Conservation (phyloP, 2,329 filamentous ascomycete species). For the Nemania sp. region DNA sequence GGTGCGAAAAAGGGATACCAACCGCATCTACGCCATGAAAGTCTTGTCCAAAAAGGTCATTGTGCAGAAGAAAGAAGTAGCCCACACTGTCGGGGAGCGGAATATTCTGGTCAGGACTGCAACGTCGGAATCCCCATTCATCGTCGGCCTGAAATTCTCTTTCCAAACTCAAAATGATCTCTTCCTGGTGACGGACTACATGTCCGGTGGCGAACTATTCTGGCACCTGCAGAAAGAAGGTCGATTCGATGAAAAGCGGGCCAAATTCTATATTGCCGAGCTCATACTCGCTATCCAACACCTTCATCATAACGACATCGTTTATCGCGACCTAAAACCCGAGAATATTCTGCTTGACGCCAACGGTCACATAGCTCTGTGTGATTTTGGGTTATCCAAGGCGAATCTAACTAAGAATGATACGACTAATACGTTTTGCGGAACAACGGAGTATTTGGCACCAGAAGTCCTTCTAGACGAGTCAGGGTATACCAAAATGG, state of each 20-base stretch:
- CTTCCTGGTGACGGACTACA: constrained; percentile 98
- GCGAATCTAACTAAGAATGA: constrained; percentile 96
- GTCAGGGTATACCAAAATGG: constrained; percentile 98
- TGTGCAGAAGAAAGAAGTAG: constrained; percentile 98
- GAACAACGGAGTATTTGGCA: constrained; percentile 95
- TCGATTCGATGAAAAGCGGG: constrained; percentile 88
- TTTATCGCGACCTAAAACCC: constrained; percentile 95
- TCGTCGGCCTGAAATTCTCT: constrained; percentile 96
- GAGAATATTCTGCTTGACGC: constrained; percentile 97
- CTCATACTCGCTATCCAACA: constrained; percentile 94
- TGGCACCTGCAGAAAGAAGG: constrained; percentile 99
- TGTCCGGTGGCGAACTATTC: constrained; percentile 97
- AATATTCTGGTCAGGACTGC: constrained; percentile 97
- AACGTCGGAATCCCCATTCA: constrained; percentile 94
- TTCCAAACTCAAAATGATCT: constrained; percentile 97
- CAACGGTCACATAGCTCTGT: constrained; percentile 96
- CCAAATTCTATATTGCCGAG: constrained; percentile 99
- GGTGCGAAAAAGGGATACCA: constrained; percentile 94
- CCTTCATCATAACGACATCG: constrained; percentile 94
- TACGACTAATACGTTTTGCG: constrained; percentile 98
- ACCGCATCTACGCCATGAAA: constrained; percentile 98
- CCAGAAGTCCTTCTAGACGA: constrained; percentile 95
- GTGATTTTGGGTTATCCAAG: constrained; percentile 97
- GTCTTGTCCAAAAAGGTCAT: constrained; percentile 99
- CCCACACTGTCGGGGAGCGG: constrained; percentile 93